phyloP scores from a whole-genome alignment of 2,329 filamentous ascomycete genomes.

The Fusarium redolens region DNA sequence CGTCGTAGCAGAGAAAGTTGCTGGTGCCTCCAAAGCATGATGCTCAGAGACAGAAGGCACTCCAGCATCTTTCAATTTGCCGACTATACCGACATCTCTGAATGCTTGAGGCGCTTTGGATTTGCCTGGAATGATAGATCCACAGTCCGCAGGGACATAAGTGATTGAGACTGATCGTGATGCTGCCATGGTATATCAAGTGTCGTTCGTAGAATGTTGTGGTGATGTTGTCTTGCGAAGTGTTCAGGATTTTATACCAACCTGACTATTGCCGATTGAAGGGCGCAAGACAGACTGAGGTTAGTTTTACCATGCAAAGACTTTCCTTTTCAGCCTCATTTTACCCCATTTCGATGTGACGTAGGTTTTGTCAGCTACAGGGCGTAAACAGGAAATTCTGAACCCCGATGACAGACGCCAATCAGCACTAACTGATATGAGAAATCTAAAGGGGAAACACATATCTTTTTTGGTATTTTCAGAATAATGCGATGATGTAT shows the following conservation, averaged over 20 bases:
- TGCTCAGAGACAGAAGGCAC: conserved; percentile 9
- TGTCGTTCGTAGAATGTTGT: background rate
- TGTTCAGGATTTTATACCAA: background rate
- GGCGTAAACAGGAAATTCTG: background rate
- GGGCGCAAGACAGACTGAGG: background rate
- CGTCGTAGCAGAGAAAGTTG: conserved; percentile 6
- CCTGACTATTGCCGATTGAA: background rate
- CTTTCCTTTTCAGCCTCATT: background rate
- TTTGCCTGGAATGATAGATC: conserved; percentile 40
- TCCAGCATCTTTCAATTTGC: background rate
- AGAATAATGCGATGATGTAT: background rate
- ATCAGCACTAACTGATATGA: background rate
- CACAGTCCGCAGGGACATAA: conserved; percentile 39
- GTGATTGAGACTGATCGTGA: conserved; percentile 13
- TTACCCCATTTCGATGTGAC: conserved; percentile 3
- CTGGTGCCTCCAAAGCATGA: conserved; percentile 17
- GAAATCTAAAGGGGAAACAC: background rate
- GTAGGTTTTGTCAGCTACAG: background rate
- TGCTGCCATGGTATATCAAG: conserved; percentile 10
- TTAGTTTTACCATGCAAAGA: background rate
- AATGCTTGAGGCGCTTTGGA: conserved; percentile 39
- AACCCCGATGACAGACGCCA: background rate
- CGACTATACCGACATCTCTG: conserved; percentile 12
- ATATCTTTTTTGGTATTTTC: background rate
- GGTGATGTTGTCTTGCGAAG: background rate